Conservation (phyloP, 805 yeast species). For the Metschnikowia amazonensis region DNA sequence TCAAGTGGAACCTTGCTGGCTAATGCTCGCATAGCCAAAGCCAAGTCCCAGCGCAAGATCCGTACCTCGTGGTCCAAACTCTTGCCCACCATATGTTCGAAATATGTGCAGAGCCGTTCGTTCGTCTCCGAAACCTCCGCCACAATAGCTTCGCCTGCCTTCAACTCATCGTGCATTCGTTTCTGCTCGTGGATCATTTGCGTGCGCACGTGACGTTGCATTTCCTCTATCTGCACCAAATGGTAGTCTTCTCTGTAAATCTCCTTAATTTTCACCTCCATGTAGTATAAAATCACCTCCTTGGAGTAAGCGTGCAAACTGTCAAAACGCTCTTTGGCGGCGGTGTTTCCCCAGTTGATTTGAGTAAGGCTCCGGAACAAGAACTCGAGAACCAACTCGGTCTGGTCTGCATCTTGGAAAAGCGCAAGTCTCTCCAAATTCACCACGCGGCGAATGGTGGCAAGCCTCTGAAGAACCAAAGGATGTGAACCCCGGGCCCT, state of each 20-base stretch:
- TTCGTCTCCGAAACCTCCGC: slow-evolving; percentile 9
- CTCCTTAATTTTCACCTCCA: slow-evolving; percentile 12
- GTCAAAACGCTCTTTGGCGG: slow-evolving; percentile 8
- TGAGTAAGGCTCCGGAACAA: slow-evolving; percentile 13
- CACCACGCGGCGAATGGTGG: slow-evolving; percentile 11
- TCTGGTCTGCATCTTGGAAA: slow-evolving; percentile 9
- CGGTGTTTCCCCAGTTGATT: slow-evolving; percentile 8
- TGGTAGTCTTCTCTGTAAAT: slow-evolving; percentile 10
- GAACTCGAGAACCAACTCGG: slow-evolving; percentile 11
- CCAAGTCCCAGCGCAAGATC: slow-evolving; percentile 13
- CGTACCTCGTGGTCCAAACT: slow-evolving; percentile 5
- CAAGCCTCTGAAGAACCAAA: slow-evolving; percentile 11
- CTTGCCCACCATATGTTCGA: slow-evolving; percentile 7
- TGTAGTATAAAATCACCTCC: slow-evolving; percentile 12
- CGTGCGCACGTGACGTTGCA: slow-evolving; percentile 11
- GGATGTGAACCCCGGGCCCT: slow-evolving; percentile 14
- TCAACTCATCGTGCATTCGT: slow-evolving; percentile 12
- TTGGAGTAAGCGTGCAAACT: slow-evolving; percentile 10
- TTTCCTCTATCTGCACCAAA: slow-evolving; percentile 13
- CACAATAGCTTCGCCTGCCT: slow-evolving; percentile 6
- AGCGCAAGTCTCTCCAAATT: slow-evolving; percentile 14
- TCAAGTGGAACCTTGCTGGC: background rate
- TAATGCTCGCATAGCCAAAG: background rate
- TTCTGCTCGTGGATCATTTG: slow-evolving; percentile 14
- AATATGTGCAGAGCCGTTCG: slow-evolving; percentile 9